These are phyloP conservation scores for Plasmodium coatneyi DNA, from an alignment of 169 alveolate genomes.

Conservation along the genomic window DNA sequence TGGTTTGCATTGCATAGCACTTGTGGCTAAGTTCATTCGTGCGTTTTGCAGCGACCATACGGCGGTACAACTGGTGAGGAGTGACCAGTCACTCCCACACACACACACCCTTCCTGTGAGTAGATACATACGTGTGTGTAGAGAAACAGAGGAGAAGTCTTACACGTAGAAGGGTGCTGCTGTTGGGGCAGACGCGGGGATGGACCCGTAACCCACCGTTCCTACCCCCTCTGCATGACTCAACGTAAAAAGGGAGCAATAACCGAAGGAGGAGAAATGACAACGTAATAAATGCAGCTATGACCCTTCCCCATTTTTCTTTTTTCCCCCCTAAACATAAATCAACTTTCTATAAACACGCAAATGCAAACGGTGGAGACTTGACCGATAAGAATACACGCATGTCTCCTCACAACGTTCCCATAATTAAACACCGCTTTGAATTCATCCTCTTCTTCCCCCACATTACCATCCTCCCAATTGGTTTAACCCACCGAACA, in stretches of 20 bases:
- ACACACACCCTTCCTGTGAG: neutral
- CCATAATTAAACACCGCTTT: neutral
- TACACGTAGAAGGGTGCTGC: neutral
- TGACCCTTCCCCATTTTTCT: neutral
- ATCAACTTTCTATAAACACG: neutral
- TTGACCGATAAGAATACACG: neutral
- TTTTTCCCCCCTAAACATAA: neutral
- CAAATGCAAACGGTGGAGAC: neutral
- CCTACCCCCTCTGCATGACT: neutral
- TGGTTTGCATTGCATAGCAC: neutral
- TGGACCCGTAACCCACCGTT: neutral
- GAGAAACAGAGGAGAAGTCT: neutral
- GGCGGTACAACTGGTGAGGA: neutral
- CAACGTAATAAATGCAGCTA: neutral
- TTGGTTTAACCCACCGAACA: neutral
- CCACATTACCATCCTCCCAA: neutral
- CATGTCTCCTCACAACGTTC: neutral
- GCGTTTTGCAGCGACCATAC: neutral
- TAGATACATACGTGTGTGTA: neutral
- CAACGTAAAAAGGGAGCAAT: neutral
- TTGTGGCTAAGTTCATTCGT: neutral
- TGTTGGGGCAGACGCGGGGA: neutral
- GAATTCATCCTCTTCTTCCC: neutral
- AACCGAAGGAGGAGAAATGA: neutral
- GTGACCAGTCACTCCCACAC: neutral